These are phyloP conservation scores for Rasamsonia emersonii DNA, from an alignment of 2,329 filamentous ascomycete genomes.

Conservation along the genomic window DNA sequence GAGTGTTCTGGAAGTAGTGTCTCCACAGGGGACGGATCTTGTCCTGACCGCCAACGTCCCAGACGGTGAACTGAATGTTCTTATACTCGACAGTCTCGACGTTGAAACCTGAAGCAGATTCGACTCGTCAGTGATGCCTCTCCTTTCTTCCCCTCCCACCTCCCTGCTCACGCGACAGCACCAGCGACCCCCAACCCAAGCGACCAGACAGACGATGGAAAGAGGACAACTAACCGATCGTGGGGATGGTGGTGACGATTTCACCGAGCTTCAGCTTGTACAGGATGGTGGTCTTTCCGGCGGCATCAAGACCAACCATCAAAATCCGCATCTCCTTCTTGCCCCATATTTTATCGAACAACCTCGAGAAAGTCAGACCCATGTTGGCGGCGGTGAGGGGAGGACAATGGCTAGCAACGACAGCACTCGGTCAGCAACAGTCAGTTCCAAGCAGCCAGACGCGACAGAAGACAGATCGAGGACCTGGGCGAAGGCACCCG, in stretches of 20 bases:
- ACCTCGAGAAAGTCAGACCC: conserved; percentile 96
- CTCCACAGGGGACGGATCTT: conserved; percentile 99
- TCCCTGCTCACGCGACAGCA: conserved; percentile 2
- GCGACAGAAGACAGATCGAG: too few relatives aligned
- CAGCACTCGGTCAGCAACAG: conserved; percentile 3
- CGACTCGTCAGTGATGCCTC: conserved; percentile 7
- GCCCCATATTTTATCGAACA: conserved; percentile 93
- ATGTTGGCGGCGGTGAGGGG: conserved; percentile 53
- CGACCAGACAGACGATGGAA: conserved; percentile 4
- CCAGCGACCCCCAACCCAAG: conserved; percentile 1
- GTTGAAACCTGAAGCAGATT: conserved; percentile 68
- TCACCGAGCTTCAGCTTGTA: conserved; percentile 99
- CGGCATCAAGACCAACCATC: conserved; percentile 98
- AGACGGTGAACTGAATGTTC: conserved; percentile 99
- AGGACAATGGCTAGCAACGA: conserved; percentile 10
- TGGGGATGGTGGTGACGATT: conserved; percentile 98
- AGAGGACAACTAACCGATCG: conserved; percentile 63
- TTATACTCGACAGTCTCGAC: conserved; percentile 99
- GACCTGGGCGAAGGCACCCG: background rate
- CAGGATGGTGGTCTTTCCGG: conserved; percentile 99
- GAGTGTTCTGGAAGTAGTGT: conserved; percentile 99
- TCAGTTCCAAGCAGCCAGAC: too few relatives aligned
- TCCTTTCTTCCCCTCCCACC: background rate
- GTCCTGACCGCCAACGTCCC: conserved; percentile 99
- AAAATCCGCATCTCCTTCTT: conserved; percentile 99